Evolutionary conservation across 2,329 filamentous ascomycete genomes (phyloP), one percentile per base, ranked within the genome.

Genomic region (Colletotrichum phormii): DNA sequence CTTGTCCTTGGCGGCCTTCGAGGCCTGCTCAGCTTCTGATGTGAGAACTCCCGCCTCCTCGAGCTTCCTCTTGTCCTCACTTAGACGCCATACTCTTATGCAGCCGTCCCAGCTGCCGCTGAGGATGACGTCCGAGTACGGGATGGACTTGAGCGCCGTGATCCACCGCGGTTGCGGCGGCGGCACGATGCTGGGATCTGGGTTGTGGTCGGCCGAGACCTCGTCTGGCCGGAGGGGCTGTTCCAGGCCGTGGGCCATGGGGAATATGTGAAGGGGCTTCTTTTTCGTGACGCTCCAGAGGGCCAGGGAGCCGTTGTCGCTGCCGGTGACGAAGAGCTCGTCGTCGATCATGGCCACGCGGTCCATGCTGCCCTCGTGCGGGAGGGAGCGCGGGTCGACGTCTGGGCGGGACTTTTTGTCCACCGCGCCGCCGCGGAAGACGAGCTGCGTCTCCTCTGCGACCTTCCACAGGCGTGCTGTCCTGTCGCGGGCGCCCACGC

Each of bases 381-480:
- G 86, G n/a, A 89, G 80, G 2, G 88, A 89, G n/a, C 85, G 84
- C 4, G 87, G 85, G 75, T 88, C 84, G 15, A 87, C 75, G 72
- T 80, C 80, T 3, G 81, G 77, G 24, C 66, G 68, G 59, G 74
- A 65, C 77, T 89, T 90, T 77, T 88, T 89, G 74, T 88, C 87
- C 31, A 87, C 86, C 11, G 84, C 83, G 54, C 91, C 93, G 71
- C 95, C 96, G 60, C 96, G 92, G 83, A 98, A 99, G 2, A 98
- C 95, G 7, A 99, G 89, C 81, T 99, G 97, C 1, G 93, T 94
- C 84, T 99, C 96, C 78, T 99, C 97, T 5, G 94, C 91, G 1
- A 99, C 95, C 83, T 98, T 98, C 97, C 97, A 99, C 77, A 98
- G 84, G 71, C 97, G 89, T 51, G 96, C 97, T 2, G 95, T 98